A percentile compares a stretch with the other conserved stretches of the same genome.
These are phyloP conservation scores for Cyberlindnera mrakii DNA, from an alignment of 805 yeast genomes.

Conservation along the genomic window DNA sequence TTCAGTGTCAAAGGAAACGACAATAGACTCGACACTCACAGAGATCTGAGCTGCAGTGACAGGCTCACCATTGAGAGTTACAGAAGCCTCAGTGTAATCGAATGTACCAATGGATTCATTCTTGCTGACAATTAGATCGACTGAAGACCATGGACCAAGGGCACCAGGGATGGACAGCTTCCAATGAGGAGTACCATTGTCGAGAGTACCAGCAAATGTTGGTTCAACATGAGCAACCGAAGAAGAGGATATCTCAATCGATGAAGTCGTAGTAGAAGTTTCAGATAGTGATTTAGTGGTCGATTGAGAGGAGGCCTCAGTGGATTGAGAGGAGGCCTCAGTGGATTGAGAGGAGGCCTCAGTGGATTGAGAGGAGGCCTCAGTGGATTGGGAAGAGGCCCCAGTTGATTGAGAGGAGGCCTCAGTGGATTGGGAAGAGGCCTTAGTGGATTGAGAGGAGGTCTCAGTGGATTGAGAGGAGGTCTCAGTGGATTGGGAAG, in stretches of 20 bases:
- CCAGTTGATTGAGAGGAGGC: neutral
- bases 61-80: constrained; percentile 9
- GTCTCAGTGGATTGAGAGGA: neutral
- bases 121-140: constrained; percentile 4
- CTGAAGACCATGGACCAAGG: constrained; percentile 18
- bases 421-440: neutral
- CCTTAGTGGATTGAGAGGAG: neutral
- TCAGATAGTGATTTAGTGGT: too few relatives aligned
- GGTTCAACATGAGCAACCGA: constrained; percentile 1
- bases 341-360: neutral
- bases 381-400: neutral
- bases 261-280: neutral
- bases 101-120: constrained; percentile 5
- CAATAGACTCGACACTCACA: neutral
- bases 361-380: neutral
- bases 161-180: constrained; percentile 12
- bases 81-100: constrained; percentile 6
- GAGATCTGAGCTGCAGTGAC: neutral
- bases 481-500: neutral
- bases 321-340: neutral
- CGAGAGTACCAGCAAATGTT: constrained; percentile 4
- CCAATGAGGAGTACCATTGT: constrained; percentile 13
- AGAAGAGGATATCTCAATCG: constrained; percentile 1
- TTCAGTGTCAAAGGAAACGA: neutral
- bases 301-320: too few relatives aligned